These are phyloP conservation scores for Eucalyptus brandiana DNA, from an alignment of 345 rosid genomes.

Conservation along the genomic window DNA sequence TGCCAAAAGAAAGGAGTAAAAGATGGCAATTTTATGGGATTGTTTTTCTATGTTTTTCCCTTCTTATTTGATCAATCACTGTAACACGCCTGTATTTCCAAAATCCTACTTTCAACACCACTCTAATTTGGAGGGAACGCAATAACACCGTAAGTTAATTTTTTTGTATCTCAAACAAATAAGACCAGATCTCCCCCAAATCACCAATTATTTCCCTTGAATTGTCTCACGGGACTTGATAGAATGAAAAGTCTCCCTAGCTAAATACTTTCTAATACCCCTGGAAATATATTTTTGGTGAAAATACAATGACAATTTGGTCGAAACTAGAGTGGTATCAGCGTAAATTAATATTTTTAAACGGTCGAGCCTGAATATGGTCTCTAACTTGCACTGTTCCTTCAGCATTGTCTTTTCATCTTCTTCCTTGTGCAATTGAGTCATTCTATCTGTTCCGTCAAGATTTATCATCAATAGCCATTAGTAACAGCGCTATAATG, in stretches of 20 bases:
- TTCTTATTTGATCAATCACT: not conserved
- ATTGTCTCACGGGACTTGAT: not conserved
- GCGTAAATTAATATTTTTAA: not conserved
- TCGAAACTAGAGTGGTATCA: not conserved
- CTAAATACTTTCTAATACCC: not conserved
- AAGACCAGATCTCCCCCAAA: not conserved
- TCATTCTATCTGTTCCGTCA: not conserved
- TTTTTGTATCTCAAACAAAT: not conserved
- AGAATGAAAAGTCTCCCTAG: not conserved
- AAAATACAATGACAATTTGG: not conserved
- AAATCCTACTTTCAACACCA: not conserved
- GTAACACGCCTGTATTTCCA: not conserved
- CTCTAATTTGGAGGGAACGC: not conserved
- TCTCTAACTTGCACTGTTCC: not conserved
- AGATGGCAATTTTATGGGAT: not conserved
- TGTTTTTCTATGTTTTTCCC: not conserved
- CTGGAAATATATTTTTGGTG: not conserved
- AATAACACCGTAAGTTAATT: not conserved
- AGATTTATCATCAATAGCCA: not conserved
- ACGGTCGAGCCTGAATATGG: not conserved
- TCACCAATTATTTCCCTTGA: not conserved
- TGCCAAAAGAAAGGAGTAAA: not conserved
- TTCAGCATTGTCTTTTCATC: not conserved
- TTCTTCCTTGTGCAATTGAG: not conserved
- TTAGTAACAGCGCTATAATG: too few relatives aligned